Conservation (phyloP, 2,329 filamentous ascomycete species). For the Fusarium sp. region DNA sequence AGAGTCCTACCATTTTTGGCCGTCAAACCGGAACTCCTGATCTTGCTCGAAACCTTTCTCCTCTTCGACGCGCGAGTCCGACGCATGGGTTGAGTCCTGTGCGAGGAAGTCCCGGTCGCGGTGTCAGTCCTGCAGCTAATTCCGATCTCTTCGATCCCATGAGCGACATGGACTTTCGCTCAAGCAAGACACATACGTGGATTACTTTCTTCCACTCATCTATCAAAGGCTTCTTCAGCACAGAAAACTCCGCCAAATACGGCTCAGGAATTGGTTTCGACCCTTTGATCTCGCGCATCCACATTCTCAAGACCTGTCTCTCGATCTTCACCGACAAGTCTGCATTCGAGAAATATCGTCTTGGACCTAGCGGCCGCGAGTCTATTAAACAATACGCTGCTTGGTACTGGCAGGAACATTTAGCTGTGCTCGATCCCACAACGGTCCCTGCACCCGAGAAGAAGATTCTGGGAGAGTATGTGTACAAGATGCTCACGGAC, state of each 20-base stretch:
- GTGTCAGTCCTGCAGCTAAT: conserved; percentile 44
- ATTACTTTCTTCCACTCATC: conserved; percentile 56
- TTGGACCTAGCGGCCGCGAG: conserved; percentile 43
- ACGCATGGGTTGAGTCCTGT: conserved; percentile 24
- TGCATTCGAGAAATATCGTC: conserved; percentile 46
- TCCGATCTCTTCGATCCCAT: conserved; percentile 49
- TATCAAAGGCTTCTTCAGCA: conserved; percentile 54
- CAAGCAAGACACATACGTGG: conserved; percentile 54
- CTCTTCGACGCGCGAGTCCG: conserved; percentile 23
- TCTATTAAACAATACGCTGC: conserved; percentile 55
- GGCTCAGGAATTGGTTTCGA: conserved; percentile 49
- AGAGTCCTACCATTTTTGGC: conserved; percentile 23
- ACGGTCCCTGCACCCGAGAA: conserved; percentile 47
- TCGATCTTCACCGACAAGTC: conserved; percentile 52
- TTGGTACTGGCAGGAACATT: conserved; percentile 59
- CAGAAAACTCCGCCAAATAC: conserved; percentile 44
- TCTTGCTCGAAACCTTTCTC: conserved; percentile 37
- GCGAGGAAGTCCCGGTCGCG: conserved; percentile 29
- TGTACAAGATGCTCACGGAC: conserved; percentile 54
- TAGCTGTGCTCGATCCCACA: conserved; percentile 49
- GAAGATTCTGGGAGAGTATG: conserved; percentile 47
- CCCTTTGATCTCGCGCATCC: conserved; percentile 49
- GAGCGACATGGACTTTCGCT: conserved; percentile 54
- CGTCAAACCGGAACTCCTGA: conserved; percentile 26
- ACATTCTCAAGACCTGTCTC: conserved; percentile 54